phyloP scores from a whole-genome alignment of 1,139 yeast genomes.

The Hemisphaericaspora subhashii region DNA sequence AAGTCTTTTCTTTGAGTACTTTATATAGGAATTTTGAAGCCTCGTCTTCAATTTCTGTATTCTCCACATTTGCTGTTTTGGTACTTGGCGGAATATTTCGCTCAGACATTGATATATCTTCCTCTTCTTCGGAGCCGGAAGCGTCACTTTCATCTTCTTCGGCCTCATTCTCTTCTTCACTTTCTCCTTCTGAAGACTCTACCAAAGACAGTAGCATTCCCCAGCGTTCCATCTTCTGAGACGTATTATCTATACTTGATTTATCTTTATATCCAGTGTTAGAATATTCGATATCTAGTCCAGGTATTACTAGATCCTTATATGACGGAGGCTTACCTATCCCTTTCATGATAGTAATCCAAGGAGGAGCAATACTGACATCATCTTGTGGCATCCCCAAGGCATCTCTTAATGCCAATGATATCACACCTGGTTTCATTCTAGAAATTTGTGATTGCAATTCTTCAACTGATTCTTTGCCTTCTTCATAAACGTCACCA shows the following conservation, averaged over 20 bases:
- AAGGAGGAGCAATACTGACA: conserved; percentile 63
- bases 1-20: conserved; percentile 11
- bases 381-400: conserved; percentile 64
- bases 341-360: conserved; percentile 72
- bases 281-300: conserved; percentile 43
- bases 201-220: conserved; percentile 41
- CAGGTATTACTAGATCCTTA: conserved; percentile 60
- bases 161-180: conserved; percentile 25
- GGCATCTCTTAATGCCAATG: conserved; percentile 60
- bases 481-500: conserved; percentile 84
- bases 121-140: conserved; percentile 14
- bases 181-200: conserved; percentile 36
- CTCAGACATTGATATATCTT: conserved; percentile 4
- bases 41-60: conserved; percentile 5
- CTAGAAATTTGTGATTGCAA: conserved; percentile 32
- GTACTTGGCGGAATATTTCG: conserved; percentile 3
- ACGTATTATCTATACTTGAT: conserved; percentile 17
- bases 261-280: conserved; percentile 37
- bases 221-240: conserved; percentile 29
- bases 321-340: conserved; percentile 88
- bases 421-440: conserved; percentile 69
- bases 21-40: conserved; percentile 10
- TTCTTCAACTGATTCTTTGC: conserved; percentile 59
- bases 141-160: conserved; percentile 22
- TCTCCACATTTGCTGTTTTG: conserved; percentile 9